Evolutionary conservation across 768 basidiomycete genomes (phyloP).

Genomic region (Xanthoconium stramineum): DNA sequence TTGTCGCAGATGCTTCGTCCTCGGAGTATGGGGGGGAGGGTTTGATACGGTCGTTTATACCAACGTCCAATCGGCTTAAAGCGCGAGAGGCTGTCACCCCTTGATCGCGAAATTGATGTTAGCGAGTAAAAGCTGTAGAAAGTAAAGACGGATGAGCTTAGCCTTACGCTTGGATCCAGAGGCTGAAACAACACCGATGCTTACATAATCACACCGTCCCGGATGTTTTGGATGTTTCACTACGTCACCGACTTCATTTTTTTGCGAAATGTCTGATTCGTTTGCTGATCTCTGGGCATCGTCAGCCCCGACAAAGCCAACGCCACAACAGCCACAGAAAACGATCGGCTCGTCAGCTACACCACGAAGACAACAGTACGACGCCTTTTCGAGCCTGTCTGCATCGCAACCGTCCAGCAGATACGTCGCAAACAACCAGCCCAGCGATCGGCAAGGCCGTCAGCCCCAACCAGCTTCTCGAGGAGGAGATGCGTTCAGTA

Average conservation of each 20-base stretch:
- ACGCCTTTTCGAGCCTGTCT: constrained; percentile 55
- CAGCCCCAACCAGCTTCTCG: constrained; percentile 21
- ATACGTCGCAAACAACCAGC: constrained; percentile 22
- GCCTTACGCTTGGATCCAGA: too few species aligned
- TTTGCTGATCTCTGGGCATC: constrained; percentile 77
- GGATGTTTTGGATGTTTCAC: too few species aligned
- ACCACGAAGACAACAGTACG: constrained; percentile 39
- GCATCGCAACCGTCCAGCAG: constrained; percentile 33
- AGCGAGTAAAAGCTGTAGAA: too few species aligned
- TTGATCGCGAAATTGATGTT: too few species aligned
- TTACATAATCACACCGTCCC: too few species aligned
- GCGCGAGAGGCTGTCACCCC: too few species aligned
- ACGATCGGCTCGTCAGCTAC: constrained; percentile 40
- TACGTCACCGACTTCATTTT: background rate
- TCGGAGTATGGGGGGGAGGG: too few species aligned
- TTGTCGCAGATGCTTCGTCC: too few species aligned
- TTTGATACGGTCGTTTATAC: too few species aligned
- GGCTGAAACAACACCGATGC: too few species aligned
- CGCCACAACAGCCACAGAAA: constrained; percentile 36
- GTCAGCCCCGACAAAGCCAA: constrained; percentile 50
- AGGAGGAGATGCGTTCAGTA: constrained; percentile 69
- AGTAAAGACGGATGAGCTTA: too few species aligned
- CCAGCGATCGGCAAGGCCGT: constrained; percentile 7
- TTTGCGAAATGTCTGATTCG: constrained; percentile 42
- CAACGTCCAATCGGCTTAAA: too few species aligned